phyloP scores from a whole-genome alignment of 805 yeast genomes.

The Yamadazyma paraphyllophila region DNA sequence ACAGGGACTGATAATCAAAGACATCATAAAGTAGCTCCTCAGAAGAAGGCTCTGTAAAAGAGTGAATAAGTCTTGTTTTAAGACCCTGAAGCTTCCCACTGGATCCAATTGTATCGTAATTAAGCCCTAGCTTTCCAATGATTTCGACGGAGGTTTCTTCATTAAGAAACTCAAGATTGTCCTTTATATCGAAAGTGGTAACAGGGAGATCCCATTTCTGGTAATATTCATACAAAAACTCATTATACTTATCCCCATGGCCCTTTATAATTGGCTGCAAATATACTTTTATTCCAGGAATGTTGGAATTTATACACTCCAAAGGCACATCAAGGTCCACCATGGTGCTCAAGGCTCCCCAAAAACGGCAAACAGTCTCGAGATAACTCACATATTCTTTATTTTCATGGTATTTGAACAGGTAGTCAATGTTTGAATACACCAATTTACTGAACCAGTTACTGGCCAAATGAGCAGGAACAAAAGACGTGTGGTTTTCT shows the following conservation, averaged over 20 bases:
- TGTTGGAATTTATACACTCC: conserved; percentile 1
- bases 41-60: not conserved
- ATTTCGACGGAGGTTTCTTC: not conserved
- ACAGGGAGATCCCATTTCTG: not conserved
- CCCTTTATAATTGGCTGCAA: conserved; percentile 3
- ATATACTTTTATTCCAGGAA: conserved; percentile 3
- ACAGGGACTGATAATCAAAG: conserved; percentile 6
- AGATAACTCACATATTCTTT: conserved; percentile 2
- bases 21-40: conserved; percentile 6
- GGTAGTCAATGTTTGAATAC: conserved; percentile 3
- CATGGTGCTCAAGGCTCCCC: not conserved
- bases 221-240: not conserved
- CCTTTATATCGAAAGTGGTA: conserved; percentile 3
- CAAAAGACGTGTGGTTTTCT: not conserved
- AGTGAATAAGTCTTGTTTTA: not conserved
- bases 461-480: conserved; percentile 7
- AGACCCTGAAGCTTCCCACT: not conserved
- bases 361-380: not conserved
- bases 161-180: not conserved
- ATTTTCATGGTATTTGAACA: conserved; percentile 4
- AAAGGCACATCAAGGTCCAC: not conserved
- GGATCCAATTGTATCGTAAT: not conserved
- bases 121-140: not conserved
- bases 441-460: conserved; percentile 11
- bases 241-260: conserved; percentile 1